These are phyloP conservation scores for Aureococcus anophagefferens DNA, from an alignment of 108 stramenopile genomes.

Conservation along the genomic window DNA sequence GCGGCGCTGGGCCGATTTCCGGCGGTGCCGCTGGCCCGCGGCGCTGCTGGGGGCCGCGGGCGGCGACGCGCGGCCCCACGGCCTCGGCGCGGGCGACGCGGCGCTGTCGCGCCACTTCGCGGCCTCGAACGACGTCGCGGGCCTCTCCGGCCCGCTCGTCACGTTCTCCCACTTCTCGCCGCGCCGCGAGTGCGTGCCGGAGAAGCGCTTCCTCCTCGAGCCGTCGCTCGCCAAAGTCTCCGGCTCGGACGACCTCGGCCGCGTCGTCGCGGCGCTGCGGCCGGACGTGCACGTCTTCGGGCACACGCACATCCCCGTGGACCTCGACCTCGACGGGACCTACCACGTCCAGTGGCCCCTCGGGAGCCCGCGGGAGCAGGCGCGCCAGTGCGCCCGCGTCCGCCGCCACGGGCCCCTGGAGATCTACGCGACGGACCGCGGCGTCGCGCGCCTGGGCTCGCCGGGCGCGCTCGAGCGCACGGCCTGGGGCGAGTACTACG, in stretches of 20 bases:
- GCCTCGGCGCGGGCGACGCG: not conserved
- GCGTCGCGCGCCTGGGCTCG: not conserved
- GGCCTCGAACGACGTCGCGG: not conserved
- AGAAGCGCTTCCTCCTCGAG: slow-evolving; percentile 36
- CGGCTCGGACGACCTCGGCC: slow-evolving; percentile 15
- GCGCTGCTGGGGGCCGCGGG: too few species aligned
- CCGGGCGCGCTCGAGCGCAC: not conserved
- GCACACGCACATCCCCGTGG: slow-evolving; percentile 42
- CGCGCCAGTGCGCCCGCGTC: slow-evolving; percentile 1
- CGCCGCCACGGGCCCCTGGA: not conserved
- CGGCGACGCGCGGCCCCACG: not conserved
- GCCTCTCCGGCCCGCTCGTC: not conserved
- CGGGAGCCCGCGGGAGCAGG: slow-evolving; percentile 7
- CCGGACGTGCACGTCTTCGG: slow-evolving; percentile 41
- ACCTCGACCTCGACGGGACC: slow-evolving; percentile 19
- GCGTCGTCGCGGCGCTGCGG: slow-evolving; percentile 22
- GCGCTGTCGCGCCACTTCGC: slow-evolving; percentile 5
- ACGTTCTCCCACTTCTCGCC: slow-evolving; percentile 46
- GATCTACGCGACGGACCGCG: not conserved
- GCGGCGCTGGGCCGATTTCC: slow-evolving; percentile 28
- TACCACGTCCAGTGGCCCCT: slow-evolving; percentile 21
- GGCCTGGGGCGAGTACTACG: slow-evolving; percentile 2
- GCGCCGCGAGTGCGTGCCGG: slow-evolving; percentile 34
- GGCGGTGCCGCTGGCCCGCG: slow-evolving; percentile 24
- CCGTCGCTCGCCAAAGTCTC: slow-evolving; percentile 32